Percentiles rank a stretch among this genome's conserved stretches.
These are phyloP conservation scores for Eremomyces bilateralis DNA, from an alignment of 495 filamentous ascomycete species.

Conservation along the genomic window DNA sequence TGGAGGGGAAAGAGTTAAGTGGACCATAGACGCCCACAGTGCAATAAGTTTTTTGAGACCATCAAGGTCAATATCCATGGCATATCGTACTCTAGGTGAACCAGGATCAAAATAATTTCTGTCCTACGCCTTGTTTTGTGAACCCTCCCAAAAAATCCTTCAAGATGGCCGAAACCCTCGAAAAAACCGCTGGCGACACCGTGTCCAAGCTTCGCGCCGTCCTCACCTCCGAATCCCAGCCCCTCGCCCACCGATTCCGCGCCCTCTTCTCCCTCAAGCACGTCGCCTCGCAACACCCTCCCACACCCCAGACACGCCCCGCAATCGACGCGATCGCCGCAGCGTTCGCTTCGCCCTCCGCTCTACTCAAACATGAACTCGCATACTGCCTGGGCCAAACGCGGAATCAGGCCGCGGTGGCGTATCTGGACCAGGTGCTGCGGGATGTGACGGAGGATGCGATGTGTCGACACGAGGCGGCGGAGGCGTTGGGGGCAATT, in stretches of 20 bases:
- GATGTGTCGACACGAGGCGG: conserved; percentile 94
- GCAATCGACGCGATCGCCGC: conserved; percentile 89
- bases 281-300: conserved; percentile 47
- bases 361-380: conserved; percentile 79
- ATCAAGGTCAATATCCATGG: no score
- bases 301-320: conserved; percentile 36
- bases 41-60: no score
- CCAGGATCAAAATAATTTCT: no score
- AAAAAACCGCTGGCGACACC: no score
- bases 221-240: conserved; percentile 53
- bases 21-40: no score
- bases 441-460: conserved; percentile 58
- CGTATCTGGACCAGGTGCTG: conserved; percentile 55
- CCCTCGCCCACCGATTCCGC: conserved; percentile 79
- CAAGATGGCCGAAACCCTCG: no score
- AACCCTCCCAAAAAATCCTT: no score
- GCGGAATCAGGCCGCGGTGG: conserved; percentile 46
- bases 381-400: conserved; percentile 96
- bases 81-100: no score
- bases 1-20: no score
- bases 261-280: conserved; percentile 96
- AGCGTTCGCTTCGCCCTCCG: conserved; percentile 64
- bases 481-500: conserved; percentile 82
- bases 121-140: no score
- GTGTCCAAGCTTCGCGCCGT: conserved; percentile 47